A percentile compares a stretch with the other conserved stretches of the same genome.
Evolutionary conservation across 768 basidiomycete species (phyloP).

Genomic region (Austroboletus eburneus): DNA sequence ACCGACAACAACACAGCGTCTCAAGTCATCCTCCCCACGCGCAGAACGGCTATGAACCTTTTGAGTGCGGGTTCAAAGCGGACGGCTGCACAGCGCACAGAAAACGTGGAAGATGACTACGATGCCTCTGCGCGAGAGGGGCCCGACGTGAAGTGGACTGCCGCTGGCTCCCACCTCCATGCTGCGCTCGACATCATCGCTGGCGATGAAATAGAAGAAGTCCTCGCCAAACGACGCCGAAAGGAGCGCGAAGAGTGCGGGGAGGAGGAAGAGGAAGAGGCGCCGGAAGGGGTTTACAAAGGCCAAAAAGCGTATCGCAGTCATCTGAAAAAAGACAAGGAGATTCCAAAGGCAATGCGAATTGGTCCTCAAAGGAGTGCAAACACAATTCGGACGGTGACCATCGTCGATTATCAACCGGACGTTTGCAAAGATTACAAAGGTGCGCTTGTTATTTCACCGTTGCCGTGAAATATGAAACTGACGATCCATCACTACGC

Average conservation of each 20-base stretch:
- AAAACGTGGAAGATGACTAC: slow-evolving; percentile 36
- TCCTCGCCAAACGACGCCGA: slow-evolving; percentile 65
- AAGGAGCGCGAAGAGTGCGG: slow-evolving; percentile 50
- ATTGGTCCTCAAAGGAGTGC: slow-evolving; percentile 72
- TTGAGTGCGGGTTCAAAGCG: slow-evolving; percentile 76
- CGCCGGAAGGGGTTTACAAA: slow-evolving; percentile 77
- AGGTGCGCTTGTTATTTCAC: slow-evolving; percentile 43
- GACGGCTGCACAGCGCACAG: slow-evolving; percentile 45
- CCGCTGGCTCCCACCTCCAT: slow-evolving; percentile 70
- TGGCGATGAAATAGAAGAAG: slow-evolving; percentile 77
- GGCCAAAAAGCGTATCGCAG: slow-evolving; percentile 79
- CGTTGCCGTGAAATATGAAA: slow-evolving; percentile 11
- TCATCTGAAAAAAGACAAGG: slow-evolving; percentile 78
- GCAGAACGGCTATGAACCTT: slow-evolving; percentile 63
- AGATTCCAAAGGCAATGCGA: slow-evolving; percentile 84
- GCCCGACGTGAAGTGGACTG: slow-evolving; percentile 75
- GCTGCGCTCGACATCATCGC: slow-evolving; percentile 71
- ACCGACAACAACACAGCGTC: slow-evolving; percentile 30
- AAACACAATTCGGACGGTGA: slow-evolving; percentile 89
- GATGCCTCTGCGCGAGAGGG: slow-evolving; percentile 41
- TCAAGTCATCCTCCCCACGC: slow-evolving; percentile 72
- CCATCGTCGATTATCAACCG: slow-evolving; percentile 95
- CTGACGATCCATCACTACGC: slow-evolving; percentile 6
- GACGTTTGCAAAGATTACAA: slow-evolving; percentile 99
- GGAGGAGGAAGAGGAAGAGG: slow-evolving; percentile 51